These are phyloP conservation scores for Termitomyces sp. DNA, from an alignment of 768 basidiomycete species.

Conservation along the genomic window DNA sequence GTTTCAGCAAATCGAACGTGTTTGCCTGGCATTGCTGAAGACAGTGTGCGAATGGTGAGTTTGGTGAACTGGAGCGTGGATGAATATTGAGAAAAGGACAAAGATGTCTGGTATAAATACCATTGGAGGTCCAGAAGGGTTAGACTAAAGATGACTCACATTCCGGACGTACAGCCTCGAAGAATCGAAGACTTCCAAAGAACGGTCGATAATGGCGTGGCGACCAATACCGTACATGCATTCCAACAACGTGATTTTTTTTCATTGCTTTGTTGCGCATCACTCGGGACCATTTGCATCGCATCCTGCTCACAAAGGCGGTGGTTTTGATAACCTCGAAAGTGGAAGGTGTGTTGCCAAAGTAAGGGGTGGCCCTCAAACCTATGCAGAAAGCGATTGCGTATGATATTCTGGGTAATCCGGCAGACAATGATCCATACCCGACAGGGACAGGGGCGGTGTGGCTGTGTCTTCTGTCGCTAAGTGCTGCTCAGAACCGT, in stretches of 20 bases:
- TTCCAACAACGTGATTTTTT: neutral
- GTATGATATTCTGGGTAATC: neutral
- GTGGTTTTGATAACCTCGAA: neutral
- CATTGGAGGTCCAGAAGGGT: neutral
- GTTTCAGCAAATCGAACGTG: constrained; percentile 16
- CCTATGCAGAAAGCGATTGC: neutral
- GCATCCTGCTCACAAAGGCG: neutral
- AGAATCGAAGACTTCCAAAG: neutral
- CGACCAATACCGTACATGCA: neutral
- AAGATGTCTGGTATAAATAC: neutral
- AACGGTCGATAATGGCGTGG: neutral
- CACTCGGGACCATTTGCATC: neutral
- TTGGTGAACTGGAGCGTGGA: neutral
- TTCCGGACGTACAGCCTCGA: neutral
- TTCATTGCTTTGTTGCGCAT: neutral
- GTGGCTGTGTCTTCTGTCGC: neutral
- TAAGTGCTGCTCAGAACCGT: neutral
- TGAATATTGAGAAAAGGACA: neutral
- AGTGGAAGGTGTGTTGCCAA: neutral
- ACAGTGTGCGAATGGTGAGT: neutral
- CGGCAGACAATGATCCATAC: neutral
- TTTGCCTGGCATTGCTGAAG: constrained; percentile 15
- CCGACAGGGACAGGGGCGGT: neutral
- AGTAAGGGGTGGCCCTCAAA: no score
- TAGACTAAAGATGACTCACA: neutral